Evolutionary conservation across 2,329 filamentous ascomycete species (phyloP).

Genomic region (Cryoendolithus antarcticus): DNA sequence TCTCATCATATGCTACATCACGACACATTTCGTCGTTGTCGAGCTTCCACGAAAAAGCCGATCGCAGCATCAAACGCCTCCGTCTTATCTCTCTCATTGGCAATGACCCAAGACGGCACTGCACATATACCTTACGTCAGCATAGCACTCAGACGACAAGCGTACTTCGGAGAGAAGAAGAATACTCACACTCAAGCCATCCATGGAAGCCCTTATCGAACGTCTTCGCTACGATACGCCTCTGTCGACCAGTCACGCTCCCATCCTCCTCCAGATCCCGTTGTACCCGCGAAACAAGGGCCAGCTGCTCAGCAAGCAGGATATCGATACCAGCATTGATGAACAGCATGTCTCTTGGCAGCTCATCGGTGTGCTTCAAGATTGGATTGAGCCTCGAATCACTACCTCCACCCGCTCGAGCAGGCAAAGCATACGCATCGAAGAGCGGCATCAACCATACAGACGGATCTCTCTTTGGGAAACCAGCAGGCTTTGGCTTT

Average conservation of each 20-base stretch:
- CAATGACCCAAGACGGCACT: neutral
- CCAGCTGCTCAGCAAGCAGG: constrained; percentile 28
- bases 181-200: constrained; percentile 13
- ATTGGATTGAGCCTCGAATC: constrained; percentile 28
- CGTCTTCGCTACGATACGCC: constrained; percentile 9
- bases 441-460: constrained; percentile 30
- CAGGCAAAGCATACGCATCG: constrained; percentile 28
- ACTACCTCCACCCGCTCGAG: constrained; percentile 9
- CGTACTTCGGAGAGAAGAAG: neutral
- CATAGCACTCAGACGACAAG: constrained; percentile 1
- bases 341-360: constrained; percentile 31
- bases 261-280: constrained; percentile 16
- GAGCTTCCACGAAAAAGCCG: neutral
- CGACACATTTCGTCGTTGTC: neutral
- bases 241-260: constrained; percentile 7
- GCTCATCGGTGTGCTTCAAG: constrained; percentile 21
- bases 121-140: neutral
- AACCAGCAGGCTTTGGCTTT: constrained; percentile 27
- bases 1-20: too few relatives aligned
- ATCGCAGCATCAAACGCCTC: neutral
- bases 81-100: neutral
- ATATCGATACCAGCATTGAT: constrained; percentile 32
- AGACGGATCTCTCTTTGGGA: constrained; percentile 29
- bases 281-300: constrained; percentile 26
- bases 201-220: constrained; percentile 22